Conservation (phyloP, 257 asterid genomes). For the Verbascum thapsus region DNA sequence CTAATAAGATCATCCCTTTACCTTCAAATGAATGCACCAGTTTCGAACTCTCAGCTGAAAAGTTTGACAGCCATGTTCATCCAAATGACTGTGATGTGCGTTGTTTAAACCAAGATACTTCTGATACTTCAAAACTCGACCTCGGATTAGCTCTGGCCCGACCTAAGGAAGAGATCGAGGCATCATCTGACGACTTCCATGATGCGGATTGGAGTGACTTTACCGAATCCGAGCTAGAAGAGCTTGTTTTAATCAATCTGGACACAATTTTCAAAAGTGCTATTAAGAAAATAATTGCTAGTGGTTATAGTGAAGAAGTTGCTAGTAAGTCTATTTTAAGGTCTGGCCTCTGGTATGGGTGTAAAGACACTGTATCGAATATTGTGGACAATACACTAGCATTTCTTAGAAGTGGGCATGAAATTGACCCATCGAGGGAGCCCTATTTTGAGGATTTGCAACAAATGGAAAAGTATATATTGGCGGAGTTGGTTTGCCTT, state of each 20-base stretch:
- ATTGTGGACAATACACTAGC: conserved; percentile 81
- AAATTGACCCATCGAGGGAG: conserved; percentile 59
- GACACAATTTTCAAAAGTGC: conserved; percentile 82
- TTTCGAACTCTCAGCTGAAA: conserved; percentile 81
- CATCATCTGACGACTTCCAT: conserved; percentile 48
- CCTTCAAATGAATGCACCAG: conserved; percentile 62
- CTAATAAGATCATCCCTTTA: conserved; percentile 52
- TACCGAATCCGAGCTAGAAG: conserved; percentile 86
- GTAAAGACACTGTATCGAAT: conserved; percentile 89
- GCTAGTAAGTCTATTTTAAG: conserved; percentile 76
- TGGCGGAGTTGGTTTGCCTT: conserved; percentile 93
- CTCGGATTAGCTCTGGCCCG: conserved; percentile 60
- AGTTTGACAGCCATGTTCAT: conserved; percentile 53
- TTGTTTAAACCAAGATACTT: conserved; percentile 47
- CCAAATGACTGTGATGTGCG: conserved; percentile 62
- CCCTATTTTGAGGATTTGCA: conserved; percentile 77
- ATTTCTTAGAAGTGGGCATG: conserved; percentile 72
- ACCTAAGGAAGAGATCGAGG: conserved; percentile 53
- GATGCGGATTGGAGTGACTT: conserved; percentile 96
- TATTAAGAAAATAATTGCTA: conserved; percentile 68
- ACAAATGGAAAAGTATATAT: conserved; percentile 81
- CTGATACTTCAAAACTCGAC: conserved; percentile 71
- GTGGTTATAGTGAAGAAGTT: conserved; percentile 74
- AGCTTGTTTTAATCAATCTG: conserved; percentile 73
- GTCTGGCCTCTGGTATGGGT: conserved; percentile 91